Evolutionary conservation across 495 filamentous ascomycete genomes (phyloP).

Genomic region (Penicillium malachiteum): DNA sequence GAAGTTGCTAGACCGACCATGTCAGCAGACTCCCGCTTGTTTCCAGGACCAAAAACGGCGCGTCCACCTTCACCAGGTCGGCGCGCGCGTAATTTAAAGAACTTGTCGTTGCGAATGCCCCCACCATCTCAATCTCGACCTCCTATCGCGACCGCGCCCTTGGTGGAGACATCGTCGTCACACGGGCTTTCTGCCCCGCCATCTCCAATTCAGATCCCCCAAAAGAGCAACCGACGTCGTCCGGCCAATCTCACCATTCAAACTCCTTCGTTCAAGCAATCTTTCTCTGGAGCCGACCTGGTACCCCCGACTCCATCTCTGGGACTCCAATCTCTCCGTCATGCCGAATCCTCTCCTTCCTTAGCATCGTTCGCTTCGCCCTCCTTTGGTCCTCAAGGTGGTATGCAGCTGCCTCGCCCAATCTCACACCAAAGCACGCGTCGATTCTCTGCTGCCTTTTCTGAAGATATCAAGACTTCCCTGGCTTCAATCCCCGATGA

Average conservation of each 20-base stretch:
- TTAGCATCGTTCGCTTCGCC: conserved; percentile 59
- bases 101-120: conserved; percentile 83
- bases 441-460: conserved; percentile 12
- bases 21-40: conserved; percentile 26
- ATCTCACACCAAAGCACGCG: conserved; percentile 36
- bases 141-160: conserved; percentile 50
- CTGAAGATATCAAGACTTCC: conserved; percentile 28
- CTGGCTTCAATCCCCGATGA: conserved; percentile 27
- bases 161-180: conserved; percentile 42
- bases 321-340: conserved; percentile 53
- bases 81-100: conserved; percentile 87
- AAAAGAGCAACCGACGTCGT: conserved; percentile 67
- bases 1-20: conserved; percentile 23
- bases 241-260: conserved; percentile 73
- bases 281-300: conserved; percentile 38
- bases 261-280: conserved; percentile 55
- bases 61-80: conserved; percentile 60
- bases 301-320: conserved; percentile 51
- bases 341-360: conserved; percentile 69
- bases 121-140: conserved; percentile 47
- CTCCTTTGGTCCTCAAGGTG: conserved; percentile 56
- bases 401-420: conserved; percentile 62
- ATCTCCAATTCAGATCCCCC: conserved; percentile 80
- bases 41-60: conserved; percentile 39
- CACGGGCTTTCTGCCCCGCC: conserved; percentile 68